Evolutionary conservation across 2,329 filamentous ascomycete genomes (phyloP).

Genomic region (Gnomoniopsis smithogilvyi): DNA sequence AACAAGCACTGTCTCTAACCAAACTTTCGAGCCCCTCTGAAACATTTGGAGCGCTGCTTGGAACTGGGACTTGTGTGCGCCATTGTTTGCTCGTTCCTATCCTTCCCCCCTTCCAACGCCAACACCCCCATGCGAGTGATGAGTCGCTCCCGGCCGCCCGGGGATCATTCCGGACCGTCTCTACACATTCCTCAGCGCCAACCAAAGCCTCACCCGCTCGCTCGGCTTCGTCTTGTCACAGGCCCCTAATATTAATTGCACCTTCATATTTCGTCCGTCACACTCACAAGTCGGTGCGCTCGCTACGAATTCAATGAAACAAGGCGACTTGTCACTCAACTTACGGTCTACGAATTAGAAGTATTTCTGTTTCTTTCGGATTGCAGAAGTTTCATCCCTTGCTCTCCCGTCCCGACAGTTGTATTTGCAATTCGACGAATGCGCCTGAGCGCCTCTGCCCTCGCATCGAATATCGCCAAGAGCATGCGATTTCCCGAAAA

Average conservation of each 20-base stretch:
- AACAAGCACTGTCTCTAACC: background rate
- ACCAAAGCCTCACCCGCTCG: slow-evolving; percentile 4
- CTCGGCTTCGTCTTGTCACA: background rate
- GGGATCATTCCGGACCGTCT: background rate
- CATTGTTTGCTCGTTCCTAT: background rate
- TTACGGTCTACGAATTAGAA: background rate
- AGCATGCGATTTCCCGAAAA: background rate
- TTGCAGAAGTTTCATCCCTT: slow-evolving; percentile 9
- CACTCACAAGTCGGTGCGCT: background rate
- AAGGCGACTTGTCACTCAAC: slow-evolving; percentile 2
- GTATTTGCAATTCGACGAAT: slow-evolving; percentile 1
- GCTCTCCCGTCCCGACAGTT: background rate
- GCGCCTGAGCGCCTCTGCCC: slow-evolving; percentile 2
- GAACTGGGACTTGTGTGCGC: background rate
- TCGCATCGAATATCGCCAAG: slow-evolving; percentile 8
- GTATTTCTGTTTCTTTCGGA: background rate
- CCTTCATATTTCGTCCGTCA: background rate
- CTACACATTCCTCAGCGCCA: background rate
- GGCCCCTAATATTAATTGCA: background rate
- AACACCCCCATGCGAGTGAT: background rate
- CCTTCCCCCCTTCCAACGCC: too few relatives aligned
- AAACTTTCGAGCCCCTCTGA: background rate
- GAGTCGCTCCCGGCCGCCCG: background rate
- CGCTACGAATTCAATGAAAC: background rate
- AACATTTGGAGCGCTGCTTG: background rate